phyloP scores from a whole-genome alignment of 2,329 filamentous ascomycete genomes.

The Trichoderma endophyticum region DNA sequence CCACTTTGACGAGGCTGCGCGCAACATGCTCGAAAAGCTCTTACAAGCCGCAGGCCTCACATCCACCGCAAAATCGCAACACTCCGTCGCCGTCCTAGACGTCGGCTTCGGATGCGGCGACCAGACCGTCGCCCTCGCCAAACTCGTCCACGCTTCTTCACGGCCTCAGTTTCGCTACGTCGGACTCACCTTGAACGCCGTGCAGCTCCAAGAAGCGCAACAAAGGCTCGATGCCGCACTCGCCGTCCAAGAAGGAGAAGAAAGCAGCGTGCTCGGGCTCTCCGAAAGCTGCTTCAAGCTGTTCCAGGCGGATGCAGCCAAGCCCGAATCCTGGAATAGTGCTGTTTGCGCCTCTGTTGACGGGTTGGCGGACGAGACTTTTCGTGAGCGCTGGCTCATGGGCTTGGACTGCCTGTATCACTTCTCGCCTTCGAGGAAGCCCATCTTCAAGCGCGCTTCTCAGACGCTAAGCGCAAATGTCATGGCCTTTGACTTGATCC shows the following conservation, averaged over 20 bases:
- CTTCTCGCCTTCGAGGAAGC: slow-evolving; percentile 50
- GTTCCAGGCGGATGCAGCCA: slow-evolving; percentile 49
- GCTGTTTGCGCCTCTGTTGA: slow-evolving; percentile 24
- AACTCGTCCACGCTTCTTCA: slow-evolving; percentile 23
- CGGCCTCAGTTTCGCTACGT: slow-evolving; percentile 42
- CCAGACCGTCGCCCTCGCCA: slow-evolving; percentile 37
- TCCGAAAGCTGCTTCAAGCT: slow-evolving; percentile 30
- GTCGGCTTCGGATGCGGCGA: slow-evolving; percentile 60
- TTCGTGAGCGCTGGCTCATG: slow-evolving; percentile 46
- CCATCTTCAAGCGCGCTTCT: slow-evolving; percentile 43
- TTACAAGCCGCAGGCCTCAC: neutral
- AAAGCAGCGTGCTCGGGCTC: neutral
- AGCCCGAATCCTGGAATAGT: slow-evolving; percentile 41
- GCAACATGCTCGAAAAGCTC: slow-evolving; percentile 16
- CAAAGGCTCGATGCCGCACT: slow-evolving; percentile 20
- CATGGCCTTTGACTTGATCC: slow-evolving; percentile 55
- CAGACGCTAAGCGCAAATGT: slow-evolving; percentile 43
- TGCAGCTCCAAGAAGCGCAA: slow-evolving; percentile 42
- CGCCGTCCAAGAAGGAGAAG: neutral
- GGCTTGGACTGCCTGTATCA: slow-evolving; percentile 57
- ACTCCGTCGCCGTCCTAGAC: slow-evolving; percentile 43
- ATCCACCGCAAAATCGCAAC: neutral
- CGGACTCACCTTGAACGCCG: slow-evolving; percentile 49
- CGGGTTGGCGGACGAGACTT: neutral
- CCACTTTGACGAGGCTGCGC: slow-evolving; percentile 46